Conservation (phyloP, 1,139 yeast species). For the Saccharomyces pastorianus region DNA sequence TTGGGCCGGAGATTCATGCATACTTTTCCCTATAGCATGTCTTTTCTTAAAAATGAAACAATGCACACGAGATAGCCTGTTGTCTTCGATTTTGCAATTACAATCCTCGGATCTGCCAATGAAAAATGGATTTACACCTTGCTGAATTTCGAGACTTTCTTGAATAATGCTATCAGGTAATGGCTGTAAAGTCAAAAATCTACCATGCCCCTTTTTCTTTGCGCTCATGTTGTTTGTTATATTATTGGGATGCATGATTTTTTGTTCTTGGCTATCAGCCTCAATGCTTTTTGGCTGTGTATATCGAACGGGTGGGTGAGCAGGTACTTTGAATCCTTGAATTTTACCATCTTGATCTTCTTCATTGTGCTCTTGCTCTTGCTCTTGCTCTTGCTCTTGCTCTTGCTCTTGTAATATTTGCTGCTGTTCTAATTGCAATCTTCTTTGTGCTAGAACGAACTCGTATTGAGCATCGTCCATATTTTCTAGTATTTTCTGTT, state of each 20-base stretch:
- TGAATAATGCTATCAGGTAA: constrained; percentile 36
- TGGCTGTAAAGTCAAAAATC: constrained; percentile 45
- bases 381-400: too few species aligned
- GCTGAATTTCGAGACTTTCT: constrained; percentile 49
- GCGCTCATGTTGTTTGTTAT: constrained; percentile 7
- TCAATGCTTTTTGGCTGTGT: constrained; percentile 23
- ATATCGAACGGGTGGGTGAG: constrained; percentile 26
- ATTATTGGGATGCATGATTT: constrained; percentile 6
- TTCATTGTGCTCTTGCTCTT: constrained; percentile 5
- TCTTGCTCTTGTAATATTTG: too few species aligned
- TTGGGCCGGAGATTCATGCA: constrained; percentile 58
- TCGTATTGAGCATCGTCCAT: constrained; percentile 32
- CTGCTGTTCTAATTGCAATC: constrained; percentile 27
- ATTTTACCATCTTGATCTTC: background rate
- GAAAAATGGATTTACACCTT: constrained; percentile 53
- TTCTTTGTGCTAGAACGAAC: constrained; percentile 33
- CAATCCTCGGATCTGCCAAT: constrained; percentile 60
- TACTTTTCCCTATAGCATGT: constrained; percentile 48
- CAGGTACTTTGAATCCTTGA: constrained; percentile 32
- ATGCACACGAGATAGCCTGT: constrained; percentile 74
- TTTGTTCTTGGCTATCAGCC: constrained; percentile 7
- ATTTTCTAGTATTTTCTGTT: constrained; percentile 51
- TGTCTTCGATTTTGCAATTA: constrained; percentile 57
- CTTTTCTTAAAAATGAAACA: constrained; percentile 58
- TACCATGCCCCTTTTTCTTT: constrained; percentile 35